Evolutionary conservation across 164 flowering plant genomes (phyloP).

Genomic region (Annona squamosa): DNA sequence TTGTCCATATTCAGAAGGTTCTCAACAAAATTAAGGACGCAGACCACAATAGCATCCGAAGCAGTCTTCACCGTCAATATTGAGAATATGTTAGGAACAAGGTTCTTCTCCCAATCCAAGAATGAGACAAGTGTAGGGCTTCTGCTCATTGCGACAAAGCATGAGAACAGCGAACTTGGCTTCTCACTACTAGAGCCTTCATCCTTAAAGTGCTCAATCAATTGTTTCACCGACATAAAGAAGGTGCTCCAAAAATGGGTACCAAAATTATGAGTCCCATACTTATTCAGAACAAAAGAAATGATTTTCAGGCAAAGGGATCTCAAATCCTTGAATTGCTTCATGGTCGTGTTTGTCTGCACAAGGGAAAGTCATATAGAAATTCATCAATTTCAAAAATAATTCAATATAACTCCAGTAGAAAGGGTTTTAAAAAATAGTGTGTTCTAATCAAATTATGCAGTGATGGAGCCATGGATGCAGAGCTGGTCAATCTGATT

Average conservation of each 20-base stretch:
- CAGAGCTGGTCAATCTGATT: neutral
- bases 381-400: neutral
- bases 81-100: slow-evolving; percentile 74
- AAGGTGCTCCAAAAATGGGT: slow-evolving; percentile 72
- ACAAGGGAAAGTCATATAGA: slow-evolving; percentile 2
- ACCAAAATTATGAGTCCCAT: slow-evolving; percentile 58
- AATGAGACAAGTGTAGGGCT: slow-evolving; percentile 59
- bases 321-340: slow-evolving; percentile 76
- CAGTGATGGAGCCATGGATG: neutral
- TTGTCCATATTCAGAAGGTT: slow-evolving; percentile 60
- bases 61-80: slow-evolving; percentile 58
- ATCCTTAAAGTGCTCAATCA: slow-evolving; percentile 65
- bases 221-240: slow-evolving; percentile 58
- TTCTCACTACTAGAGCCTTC: slow-evolving; percentile 86
- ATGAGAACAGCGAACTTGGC: slow-evolving; percentile 84
- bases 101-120: slow-evolving; percentile 42
- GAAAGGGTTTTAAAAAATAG: neutral
- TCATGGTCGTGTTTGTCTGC: slow-evolving; percentile 41
- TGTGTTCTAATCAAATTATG: neutral
- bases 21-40: slow-evolving; percentile 66
- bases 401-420: neutral
- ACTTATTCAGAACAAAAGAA: slow-evolving; percentile 58
- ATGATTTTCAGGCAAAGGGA: slow-evolving; percentile 73
- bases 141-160: slow-evolving; percentile 85
- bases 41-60: slow-evolving; percentile 49